phyloP scores from a whole-genome alignment of 2,329 filamentous ascomycete genomes.

The Fusarium buxicola region DNA sequence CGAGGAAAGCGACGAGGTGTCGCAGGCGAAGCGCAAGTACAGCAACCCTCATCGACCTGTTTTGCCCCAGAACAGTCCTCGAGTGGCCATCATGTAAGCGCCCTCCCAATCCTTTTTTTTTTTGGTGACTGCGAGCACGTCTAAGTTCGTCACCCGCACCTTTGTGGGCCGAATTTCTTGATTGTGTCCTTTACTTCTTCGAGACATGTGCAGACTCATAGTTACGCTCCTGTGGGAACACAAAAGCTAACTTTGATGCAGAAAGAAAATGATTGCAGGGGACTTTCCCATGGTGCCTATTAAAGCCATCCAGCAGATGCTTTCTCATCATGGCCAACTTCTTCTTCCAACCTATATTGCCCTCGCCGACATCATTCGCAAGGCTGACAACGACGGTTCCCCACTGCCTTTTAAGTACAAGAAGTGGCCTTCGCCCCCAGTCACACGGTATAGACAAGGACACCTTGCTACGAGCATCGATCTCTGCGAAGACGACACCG shows the following conservation, averaged over 20 bases:
- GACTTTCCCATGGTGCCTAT: slow-evolving; percentile 41
- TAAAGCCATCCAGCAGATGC: slow-evolving; percentile 14
- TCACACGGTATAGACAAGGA: slow-evolving; percentile 9
- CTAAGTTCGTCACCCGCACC: too few relatives aligned
- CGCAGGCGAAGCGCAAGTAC: slow-evolving; percentile 28
- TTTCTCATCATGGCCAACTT: slow-evolving; percentile 20
- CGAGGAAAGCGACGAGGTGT: slow-evolving; percentile 36
- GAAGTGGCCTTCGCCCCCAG: slow-evolving; percentile 10
- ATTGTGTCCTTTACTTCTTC: not conserved
- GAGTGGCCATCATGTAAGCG: slow-evolving; percentile 23
- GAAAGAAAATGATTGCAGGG: slow-evolving; percentile 32
- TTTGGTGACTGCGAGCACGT: too few relatives aligned
- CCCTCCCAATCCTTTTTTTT: not conserved
- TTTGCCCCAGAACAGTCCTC: not conserved
- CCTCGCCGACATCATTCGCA: slow-evolving; percentile 16
- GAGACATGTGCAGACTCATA: not conserved
- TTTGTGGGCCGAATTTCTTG: not conserved
- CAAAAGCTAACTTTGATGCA: slow-evolving; percentile 21
- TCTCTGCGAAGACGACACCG: not conserved
- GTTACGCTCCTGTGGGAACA: not conserved
- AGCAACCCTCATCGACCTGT: slow-evolving; percentile 2
- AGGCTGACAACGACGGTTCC: not conserved
- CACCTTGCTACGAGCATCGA: slow-evolving; percentile 14
- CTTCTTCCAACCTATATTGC: slow-evolving; percentile 36
- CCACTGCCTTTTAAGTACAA: slow-evolving; percentile 21